phyloP scores from a whole-genome alignment of 306 rosid species.

The Trifolium dubium region DNA sequence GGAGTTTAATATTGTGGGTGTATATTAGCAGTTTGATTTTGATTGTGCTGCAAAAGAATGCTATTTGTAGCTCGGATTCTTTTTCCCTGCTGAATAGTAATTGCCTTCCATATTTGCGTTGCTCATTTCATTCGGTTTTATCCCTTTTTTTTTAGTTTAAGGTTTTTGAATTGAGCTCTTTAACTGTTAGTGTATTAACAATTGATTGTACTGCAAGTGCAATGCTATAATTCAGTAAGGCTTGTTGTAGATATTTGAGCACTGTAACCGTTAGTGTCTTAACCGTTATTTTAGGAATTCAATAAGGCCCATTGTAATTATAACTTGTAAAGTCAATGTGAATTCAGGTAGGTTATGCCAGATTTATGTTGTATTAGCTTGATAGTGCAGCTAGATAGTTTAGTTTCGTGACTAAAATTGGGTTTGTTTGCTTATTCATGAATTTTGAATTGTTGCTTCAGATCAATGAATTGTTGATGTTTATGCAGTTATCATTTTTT shows the following conservation, averaged over 20 bases:
- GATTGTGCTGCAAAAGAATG: too few relatives aligned
- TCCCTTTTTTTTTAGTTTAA: neutral
- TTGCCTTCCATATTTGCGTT: neutral
- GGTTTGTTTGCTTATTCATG: conserved; percentile 6
- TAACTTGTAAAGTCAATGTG: neutral
- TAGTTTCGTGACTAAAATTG: neutral
- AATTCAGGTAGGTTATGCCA: neutral
- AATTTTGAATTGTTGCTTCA: conserved; percentile 21
- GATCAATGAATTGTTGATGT: conserved; percentile 4
- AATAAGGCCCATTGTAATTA: neutral
- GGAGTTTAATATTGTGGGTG: too few relatives aligned
- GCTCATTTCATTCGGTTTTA: neutral
- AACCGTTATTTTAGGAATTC: neutral
- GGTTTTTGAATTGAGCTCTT: neutral
- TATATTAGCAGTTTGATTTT: too few relatives aligned
- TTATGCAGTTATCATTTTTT: neutral
- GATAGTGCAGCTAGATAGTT: neutral
- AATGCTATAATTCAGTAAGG: too few relatives aligned
- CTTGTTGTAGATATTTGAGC: too few relatives aligned
- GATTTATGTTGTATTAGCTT: neutral
- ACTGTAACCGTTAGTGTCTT: neutral
- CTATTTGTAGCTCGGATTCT: neutral
- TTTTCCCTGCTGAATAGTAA: neutral
- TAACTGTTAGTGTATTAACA: neutral
- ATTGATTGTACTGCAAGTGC: too few relatives aligned